Evolutionary conservation across 192 early-diverging fungal genomes (phyloP), one percentile per base, ranked within the genome.

Genomic region (Podila horticola): DNA sequence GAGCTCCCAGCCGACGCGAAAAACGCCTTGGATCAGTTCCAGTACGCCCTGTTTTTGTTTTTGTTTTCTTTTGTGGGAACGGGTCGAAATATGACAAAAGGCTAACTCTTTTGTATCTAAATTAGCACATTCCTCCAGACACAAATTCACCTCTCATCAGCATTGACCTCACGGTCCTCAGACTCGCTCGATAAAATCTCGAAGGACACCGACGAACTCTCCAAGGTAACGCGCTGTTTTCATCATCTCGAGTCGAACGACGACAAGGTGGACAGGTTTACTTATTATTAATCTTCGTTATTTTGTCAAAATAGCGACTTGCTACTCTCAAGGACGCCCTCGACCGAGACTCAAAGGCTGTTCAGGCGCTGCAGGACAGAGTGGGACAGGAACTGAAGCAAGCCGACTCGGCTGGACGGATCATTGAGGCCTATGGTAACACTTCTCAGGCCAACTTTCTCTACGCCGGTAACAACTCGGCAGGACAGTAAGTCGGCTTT

Each of bases 1-100:
- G 83, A 84, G 26, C 64, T 84, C 30, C 74, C 83, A 0, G 75
- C 63, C 17, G 83, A 77, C 41, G 83, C 83, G 26, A 84, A 84
- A 63, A 48, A 8, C 28, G 68, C 67, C 20, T 62, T 84, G 11
- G 83, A 84, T 29, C 74, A 84, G 33, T 74, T 84, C n/a, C 74
- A 84, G 69, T 71, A 74, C 58, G 66, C 10, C 48, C 15, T 51
- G n/a, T n/a, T n/a, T n/a, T n/a, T 4, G 1, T 4, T n/a, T 7
- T n/a, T 24, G 28, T n/a, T 24, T 52, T 19, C 19, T 7, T 12
- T 2, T 15, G 19, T n/a, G 13, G 8, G 7, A 30, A 45, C 15
- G 12, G 41, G 15, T 45, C 41, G 2, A 45, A 45, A 45, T 13
- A 12, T 12, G 15, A 17, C 41, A 45, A 3, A 45, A 3, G 12